Conservation (phyloP, 257 asterid genomes). For the Penstemon barbatus region DNA sequence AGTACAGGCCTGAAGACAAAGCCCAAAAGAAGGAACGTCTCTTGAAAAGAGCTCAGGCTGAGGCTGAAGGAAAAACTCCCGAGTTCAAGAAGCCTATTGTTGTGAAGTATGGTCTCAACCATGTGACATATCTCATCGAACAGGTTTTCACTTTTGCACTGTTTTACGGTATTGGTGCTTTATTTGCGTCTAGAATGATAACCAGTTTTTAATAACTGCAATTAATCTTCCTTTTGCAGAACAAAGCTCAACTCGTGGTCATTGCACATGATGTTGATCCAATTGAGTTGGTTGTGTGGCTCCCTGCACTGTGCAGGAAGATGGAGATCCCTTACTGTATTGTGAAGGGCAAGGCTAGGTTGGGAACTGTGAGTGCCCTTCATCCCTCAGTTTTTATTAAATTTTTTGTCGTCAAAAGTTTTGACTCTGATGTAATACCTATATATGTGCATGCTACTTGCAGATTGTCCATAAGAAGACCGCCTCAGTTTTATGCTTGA, state of each 20-base stretch:
- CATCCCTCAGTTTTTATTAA: not conserved
- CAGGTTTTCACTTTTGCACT: constrained; percentile 29
- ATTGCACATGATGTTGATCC: constrained; percentile 63
- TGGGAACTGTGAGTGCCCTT: constrained; percentile 45
- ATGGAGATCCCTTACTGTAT: constrained; percentile 55
- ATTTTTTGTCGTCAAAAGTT: not conserved
- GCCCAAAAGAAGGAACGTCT: constrained; percentile 51
- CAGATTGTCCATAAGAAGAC: constrained; percentile 58
- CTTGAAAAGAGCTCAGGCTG: constrained; percentile 49
- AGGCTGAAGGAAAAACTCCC: constrained; percentile 46
- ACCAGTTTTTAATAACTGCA: not conserved
- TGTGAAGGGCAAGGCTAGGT: constrained; percentile 50
- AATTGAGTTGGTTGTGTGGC: constrained; percentile 56
- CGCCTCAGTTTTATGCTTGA: constrained; percentile 51
- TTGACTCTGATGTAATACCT: not conserved
- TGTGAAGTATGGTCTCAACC: constrained; percentile 54
- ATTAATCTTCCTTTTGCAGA: constrained; percentile 28
- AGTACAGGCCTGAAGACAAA: constrained; percentile 49
- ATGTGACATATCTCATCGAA: constrained; percentile 49
- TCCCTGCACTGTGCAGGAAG: constrained; percentile 57
- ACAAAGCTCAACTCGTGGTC: constrained; percentile 52
- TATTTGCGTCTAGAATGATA: not conserved
- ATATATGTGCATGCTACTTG: not conserved
- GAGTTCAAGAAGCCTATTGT: constrained; percentile 47
- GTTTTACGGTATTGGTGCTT: not conserved